Evolutionary conservation across 768 basidiomycete genomes (phyloP), one percentile per base, ranked within the genome.

Genomic region (Hericium alpestre): DNA sequence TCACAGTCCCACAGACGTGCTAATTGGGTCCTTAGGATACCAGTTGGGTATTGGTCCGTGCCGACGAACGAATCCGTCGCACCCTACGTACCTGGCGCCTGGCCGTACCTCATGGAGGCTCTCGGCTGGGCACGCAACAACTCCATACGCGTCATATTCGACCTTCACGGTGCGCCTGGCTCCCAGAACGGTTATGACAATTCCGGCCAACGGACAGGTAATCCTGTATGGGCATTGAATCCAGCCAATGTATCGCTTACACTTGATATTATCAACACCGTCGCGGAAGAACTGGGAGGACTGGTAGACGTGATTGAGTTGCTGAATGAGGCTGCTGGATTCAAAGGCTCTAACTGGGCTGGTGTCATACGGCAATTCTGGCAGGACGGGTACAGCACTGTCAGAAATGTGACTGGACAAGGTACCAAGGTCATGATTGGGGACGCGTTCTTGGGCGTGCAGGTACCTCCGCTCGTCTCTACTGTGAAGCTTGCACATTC

Each of bases 1-100:
- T 37, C 18, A 40, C 32, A 32, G 32, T 32, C 32, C 8, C 32
- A 32, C 32, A 32, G 8, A 32, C 6, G 32, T 32, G 32, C 32
- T 32, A 32, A 32, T 32, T 7, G 1, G 32, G 32, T 32, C 49
- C 0, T 15, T 23, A 86, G 86, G 32, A 83, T 89, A 64, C 86
- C 86, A 5, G 58, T 87, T 6, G 86, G 85, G 9, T 89, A 83
- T 66, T 89, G 86, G 86, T 84, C 84, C n/a, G 78, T 87, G n/a
- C 86, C 86, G 0, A 83, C 82, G 6, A 74, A 75, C 51, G 75
- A 76, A 3, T 77, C 76, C 16, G 72, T 75, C 13, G 65, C 71
- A 2, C 84, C 84, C 0, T 86, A 80, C 65, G 73, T 77, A 49
- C 66, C 81, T 0, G 86, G 86, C 9, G 85, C 84, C 32, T 87